These are phyloP conservation scores for Suillus spraguei DNA, from an alignment of 768 basidiomycete genomes.

Conservation along the genomic window DNA sequence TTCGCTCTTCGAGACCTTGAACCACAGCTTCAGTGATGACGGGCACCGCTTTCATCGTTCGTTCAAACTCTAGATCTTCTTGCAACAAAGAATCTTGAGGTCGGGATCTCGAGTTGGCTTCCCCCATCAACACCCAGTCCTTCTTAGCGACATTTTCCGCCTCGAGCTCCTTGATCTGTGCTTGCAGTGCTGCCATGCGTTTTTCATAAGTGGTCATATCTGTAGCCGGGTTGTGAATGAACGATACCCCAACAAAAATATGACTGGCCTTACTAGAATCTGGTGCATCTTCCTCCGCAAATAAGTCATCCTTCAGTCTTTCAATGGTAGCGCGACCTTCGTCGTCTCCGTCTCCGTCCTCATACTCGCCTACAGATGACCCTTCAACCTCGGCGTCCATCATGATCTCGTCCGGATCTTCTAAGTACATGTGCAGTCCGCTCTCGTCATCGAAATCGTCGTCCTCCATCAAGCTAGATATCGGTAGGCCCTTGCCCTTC, in stretches of 20 bases:
- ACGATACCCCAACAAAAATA: neutral
- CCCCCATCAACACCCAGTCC: conserved; percentile 92
- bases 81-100: conserved; percentile 92
- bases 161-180: conserved; percentile 84
- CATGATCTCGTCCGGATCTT: conserved; percentile 40
- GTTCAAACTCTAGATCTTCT: conserved; percentile 95
- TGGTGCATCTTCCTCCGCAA: conserved; percentile 62
- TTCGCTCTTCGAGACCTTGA: conserved; percentile 80
- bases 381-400: conserved; percentile 32
- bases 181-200: conserved; percentile 68
- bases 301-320: conserved; percentile 75
- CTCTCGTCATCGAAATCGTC: conserved; percentile 41
- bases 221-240: conserved; percentile 23
- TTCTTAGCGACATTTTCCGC: conserved; percentile 86
- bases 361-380: conserved; percentile 20
- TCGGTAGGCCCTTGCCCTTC: conserved; percentile 63
- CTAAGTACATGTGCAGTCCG: conserved; percentile 33
- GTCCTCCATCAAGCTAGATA: conserved; percentile 40
- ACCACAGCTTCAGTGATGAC: conserved; percentile 89
- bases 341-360: conserved; percentile 23
- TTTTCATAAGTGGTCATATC: conserved; percentile 80
- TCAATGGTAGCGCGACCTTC: conserved; percentile 55
- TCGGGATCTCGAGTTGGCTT: conserved; percentile 78
- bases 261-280: conserved; percentile 4
- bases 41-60: conserved; percentile 83